Evolutionary conservation across 2,329 filamentous ascomycete species (phyloP).

Genomic region (Mollisiaceae sp.): DNA sequence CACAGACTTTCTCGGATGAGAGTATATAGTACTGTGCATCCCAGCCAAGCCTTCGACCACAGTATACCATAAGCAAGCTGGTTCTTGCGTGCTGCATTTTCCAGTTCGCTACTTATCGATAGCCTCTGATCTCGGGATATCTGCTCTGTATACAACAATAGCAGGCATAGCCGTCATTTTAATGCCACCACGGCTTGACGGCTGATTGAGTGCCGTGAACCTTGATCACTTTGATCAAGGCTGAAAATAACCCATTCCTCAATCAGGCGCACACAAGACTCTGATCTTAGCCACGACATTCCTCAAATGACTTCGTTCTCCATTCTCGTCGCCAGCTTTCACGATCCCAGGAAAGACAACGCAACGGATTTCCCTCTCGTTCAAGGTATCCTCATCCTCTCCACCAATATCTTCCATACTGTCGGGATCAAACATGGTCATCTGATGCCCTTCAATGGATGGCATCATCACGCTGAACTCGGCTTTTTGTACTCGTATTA

Average conservation of each 20-base stretch:
- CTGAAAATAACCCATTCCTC: background rate
- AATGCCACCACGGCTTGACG: background rate
- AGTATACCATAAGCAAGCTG: no score
- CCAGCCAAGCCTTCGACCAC: no score
- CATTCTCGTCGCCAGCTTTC: slow-evolving; percentile 69
- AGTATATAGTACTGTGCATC: no score
- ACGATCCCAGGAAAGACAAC: slow-evolving; percentile 68
- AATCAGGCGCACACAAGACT: slow-evolving; percentile 57
- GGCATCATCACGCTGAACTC: slow-evolving; percentile 63
- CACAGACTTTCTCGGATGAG: no score
- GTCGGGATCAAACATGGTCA: slow-evolving; percentile 58
- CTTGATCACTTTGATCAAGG: background rate
- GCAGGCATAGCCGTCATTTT: no score
- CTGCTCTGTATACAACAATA: no score
- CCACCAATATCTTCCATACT: slow-evolving; percentile 72
- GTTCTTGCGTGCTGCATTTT: no score
- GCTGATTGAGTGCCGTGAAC: background rate
- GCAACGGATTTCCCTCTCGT: slow-evolving; percentile 60
- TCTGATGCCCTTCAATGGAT: slow-evolving; percentile 54
- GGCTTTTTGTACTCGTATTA: slow-evolving; percentile 63
- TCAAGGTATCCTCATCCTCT: slow-evolving; percentile 60
- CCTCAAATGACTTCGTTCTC: slow-evolving; percentile 62
- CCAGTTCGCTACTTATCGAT: no score
- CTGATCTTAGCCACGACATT: slow-evolving; percentile 71
- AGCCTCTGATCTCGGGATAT: no score